Percentiles rank a stretch among this genome's conserved stretches.
phyloP scores from a whole-genome alignment of 2,329 filamentous ascomycete species.

The Scytalidium sp. region DNA sequence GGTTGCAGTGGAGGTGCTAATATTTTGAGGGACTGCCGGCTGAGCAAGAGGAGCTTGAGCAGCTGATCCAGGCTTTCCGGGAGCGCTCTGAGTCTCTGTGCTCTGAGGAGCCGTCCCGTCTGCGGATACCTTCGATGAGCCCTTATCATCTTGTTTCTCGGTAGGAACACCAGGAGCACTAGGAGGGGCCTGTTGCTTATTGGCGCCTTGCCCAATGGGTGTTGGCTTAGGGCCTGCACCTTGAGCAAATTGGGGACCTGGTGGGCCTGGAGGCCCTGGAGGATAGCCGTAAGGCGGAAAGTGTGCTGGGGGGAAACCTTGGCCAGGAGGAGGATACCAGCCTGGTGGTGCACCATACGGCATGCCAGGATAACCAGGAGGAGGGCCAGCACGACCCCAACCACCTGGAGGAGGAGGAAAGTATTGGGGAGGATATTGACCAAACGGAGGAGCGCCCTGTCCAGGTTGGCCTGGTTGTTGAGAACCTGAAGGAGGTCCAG shows the following conservation, averaged over 20 bases:
- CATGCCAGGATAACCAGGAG: conserved; percentile 69
- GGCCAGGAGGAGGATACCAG: conserved; percentile 74
- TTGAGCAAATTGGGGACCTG: conserved; percentile 29
- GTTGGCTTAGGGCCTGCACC: conserved; percentile 35
- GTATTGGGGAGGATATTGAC: conserved; percentile 35
- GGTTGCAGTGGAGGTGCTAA: conserved; percentile 5
- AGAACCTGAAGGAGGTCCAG: conserved; percentile 12
- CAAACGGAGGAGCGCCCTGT: conserved; percentile 20
- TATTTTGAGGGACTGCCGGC: conserved; percentile 8
- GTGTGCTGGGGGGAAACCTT: conserved; percentile 68
- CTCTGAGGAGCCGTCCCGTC: conserved; percentile 46
- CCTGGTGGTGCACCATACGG: conserved; percentile 74
- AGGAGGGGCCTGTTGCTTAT: conserved; percentile 43
- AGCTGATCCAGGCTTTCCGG: conserved; percentile 45
- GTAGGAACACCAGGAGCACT: conserved; percentile 38
- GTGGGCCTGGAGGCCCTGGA: conserved; percentile 60
- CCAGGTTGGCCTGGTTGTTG: conserved; percentile 12
- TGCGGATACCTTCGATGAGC: conserved; percentile 39
- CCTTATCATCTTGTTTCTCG: conserved; percentile 53
- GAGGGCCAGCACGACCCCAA: conserved; percentile 54
- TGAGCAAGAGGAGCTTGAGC: conserved; percentile 31
- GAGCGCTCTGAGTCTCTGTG: conserved; percentile 65
- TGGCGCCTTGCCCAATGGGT: conserved; percentile 48
- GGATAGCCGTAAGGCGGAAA: conserved; percentile 44
- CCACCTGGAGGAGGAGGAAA: conserved; percentile 42